phyloP scores from a whole-genome alignment of 2,329 filamentous ascomycete genomes.

The Xylariales sp. region DNA sequence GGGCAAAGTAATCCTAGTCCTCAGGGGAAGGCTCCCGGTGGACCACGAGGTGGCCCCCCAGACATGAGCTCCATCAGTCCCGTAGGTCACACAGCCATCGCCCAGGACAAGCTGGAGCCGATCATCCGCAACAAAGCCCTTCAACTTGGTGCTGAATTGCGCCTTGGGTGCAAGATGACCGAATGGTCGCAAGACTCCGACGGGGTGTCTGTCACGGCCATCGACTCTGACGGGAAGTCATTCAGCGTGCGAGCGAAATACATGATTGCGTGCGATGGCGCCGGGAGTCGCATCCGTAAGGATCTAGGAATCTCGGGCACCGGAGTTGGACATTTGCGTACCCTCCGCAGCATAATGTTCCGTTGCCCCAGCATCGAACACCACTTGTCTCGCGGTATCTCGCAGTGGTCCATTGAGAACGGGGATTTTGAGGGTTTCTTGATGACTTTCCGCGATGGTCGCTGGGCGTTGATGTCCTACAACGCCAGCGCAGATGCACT shows the following conservation, averaged over 20 bases:
- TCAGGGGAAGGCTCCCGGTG: not conserved
- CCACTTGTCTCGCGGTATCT: constrained; percentile 26
- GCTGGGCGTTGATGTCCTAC: constrained; percentile 15
- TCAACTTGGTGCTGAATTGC: constrained; percentile 29
- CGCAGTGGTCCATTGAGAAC: constrained; percentile 27
- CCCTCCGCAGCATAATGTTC: constrained; percentile 32
- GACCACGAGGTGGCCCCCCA: not conserved
- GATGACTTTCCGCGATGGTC: constrained; percentile 18
- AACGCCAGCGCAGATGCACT: not conserved
- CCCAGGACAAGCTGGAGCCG: constrained; percentile 36
- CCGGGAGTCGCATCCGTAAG: constrained; percentile 22
- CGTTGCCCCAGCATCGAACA: constrained; percentile 21
- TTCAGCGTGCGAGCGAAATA: constrained; percentile 28
- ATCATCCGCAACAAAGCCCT: constrained; percentile 28
- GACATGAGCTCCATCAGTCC: not conserved
- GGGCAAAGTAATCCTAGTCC: not conserved
- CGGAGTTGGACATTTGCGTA: constrained; percentile 26
- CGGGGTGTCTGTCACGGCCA: constrained; percentile 14
- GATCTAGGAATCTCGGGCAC: constrained; percentile 22
- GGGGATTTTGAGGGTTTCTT: constrained; percentile 22
- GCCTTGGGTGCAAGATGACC: constrained; percentile 22
- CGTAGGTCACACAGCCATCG: constrained; percentile 10
- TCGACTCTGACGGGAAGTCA: constrained; percentile 16
- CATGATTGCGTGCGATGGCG: constrained; percentile 34
- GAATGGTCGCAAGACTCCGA: constrained; percentile 23